These are phyloP conservation scores for Astrephomene gubernaculifera DNA, from an alignment of 139 green algal species.

Conservation along the genomic window DNA sequence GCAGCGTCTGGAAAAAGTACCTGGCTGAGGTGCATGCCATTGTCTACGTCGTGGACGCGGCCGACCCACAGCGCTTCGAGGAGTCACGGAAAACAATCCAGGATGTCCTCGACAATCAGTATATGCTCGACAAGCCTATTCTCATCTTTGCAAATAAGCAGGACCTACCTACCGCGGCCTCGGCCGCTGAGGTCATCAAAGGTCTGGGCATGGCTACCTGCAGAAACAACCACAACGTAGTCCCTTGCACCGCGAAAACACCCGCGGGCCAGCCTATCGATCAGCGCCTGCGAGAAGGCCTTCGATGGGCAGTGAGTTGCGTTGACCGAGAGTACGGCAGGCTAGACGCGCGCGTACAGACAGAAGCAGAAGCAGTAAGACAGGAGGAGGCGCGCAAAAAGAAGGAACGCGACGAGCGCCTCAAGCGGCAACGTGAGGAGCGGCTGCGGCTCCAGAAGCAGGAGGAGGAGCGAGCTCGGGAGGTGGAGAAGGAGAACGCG, in stretches of 20 bases:
- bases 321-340: slow-evolving; percentile 28
- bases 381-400: slow-evolving; percentile 57
- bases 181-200: slow-evolving; percentile 46
- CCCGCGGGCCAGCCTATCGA: slow-evolving; percentile 29
- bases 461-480: slow-evolving; percentile 30
- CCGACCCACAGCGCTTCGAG: slow-evolving; percentile 56
- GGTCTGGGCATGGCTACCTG: slow-evolving; percentile 43
- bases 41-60: slow-evolving; percentile 71
- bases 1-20: slow-evolving; percentile 69
- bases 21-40: slow-evolving; percentile 66
- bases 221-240: slow-evolving; percentile 58
- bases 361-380: slow-evolving; percentile 34
- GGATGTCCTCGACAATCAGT: slow-evolving; percentile 40
- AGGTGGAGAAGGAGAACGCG: slow-evolving; percentile 16
- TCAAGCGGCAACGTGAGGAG: slow-evolving; percentile 38
- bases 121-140: slow-evolving; percentile 62
- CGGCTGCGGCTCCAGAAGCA: slow-evolving; percentile 19
- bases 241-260: slow-evolving; percentile 51
- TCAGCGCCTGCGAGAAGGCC: slow-evolving; percentile 29
- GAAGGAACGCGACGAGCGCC: slow-evolving; percentile 60
- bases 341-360: slow-evolving; percentile 44
- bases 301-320: slow-evolving; percentile 44
- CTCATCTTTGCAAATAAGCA: slow-evolving; percentile 76
- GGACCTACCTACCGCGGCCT: slow-evolving; percentile 54
- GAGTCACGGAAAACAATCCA: slow-evolving; percentile 48